Base-by-base conservation (phyloP, 805 yeast genomes). In the Ogataea corticis region DNA sequence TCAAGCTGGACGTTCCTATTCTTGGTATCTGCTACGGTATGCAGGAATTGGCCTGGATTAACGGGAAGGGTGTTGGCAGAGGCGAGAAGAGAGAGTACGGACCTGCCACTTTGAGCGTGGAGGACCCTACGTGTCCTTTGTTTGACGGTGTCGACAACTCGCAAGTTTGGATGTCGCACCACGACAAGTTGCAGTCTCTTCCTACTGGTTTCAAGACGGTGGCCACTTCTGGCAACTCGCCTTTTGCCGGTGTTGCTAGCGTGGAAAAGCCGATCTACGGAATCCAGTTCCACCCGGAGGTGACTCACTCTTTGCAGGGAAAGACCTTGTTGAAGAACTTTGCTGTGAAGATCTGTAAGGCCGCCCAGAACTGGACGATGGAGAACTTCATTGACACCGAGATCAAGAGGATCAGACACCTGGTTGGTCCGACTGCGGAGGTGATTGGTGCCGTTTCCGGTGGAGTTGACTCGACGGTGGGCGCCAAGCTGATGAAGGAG, bases 381-480 rank as follows among this genome's bases (percentile, higher is more conserved):
- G 87, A 85, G 73, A 94, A 94, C 77, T 94, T 94, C 71, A 87
- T 94, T 63, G 96, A 89, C 61, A 89, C 97, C 54, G 99, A 94
- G 76, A 91, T 94, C 62, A 82, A 86, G 57, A 84, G 99, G 71
- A 94, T 94, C 59, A 81, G 90, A 70, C 77, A 80, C 43, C 75
- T 92, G 55, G 97, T 94, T 57, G 99, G 99, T 42, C 97, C 97
- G 56, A 84, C 90, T 46, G 98, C 97, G 46, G 98, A 94, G 73
- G 99, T 94, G 54, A 94, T 94, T 64, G 99, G 99, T 72, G 99
- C 99, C 45, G 99, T 94, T 55, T 89, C 97, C 42, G 99, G 99
- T 63, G 99, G 99, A 76, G 99, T 94, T 52, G 99, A 94, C 72
- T 94, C 99, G 42, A 94, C 99, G 39, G 99, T 94, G 50, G 99